These are phyloP conservation scores for Ceratobasidium sp. DNA, from an alignment of 1,284 basidiomycete genomes.

Conservation along the genomic window DNA sequence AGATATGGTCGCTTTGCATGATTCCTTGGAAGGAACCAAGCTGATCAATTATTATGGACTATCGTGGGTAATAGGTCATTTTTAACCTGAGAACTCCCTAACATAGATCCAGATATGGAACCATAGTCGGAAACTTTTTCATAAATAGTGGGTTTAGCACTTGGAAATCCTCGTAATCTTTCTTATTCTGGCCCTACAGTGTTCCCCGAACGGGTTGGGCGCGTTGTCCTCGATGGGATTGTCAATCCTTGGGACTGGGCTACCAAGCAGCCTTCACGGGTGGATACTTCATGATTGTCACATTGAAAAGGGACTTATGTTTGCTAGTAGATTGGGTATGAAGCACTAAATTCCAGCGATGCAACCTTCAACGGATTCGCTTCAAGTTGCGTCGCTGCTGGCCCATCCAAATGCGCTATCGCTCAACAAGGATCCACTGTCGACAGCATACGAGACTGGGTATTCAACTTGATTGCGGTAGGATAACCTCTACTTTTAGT, in stretches of 20 bases:
- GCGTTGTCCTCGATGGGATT: constrained; percentile 38
- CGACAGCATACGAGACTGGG: constrained; percentile 11
- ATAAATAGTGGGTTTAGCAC: constrained; percentile 29
- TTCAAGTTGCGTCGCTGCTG: constrained; percentile 5
- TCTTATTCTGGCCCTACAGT: constrained; percentile 2
- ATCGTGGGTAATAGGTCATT: constrained; percentile 4
- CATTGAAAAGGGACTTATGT: not conserved
- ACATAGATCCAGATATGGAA: constrained; percentile 20
- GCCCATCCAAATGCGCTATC: constrained; percentile 24
- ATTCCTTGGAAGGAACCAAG: constrained; percentile 21
- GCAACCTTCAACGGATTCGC: constrained; percentile 10
- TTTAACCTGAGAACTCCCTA: not conserved
- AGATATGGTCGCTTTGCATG: constrained; percentile 37
- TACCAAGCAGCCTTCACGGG: not conserved
- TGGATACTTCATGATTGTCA: not conserved
- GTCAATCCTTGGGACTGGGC: constrained; percentile 24
- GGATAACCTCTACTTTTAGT: not conserved
- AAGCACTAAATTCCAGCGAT: constrained; percentile 6
- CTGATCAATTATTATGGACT: constrained; percentile 30
- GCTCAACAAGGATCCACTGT: constrained; percentile 4
- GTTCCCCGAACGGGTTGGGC: constrained; percentile 38
- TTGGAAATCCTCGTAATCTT: not conserved
- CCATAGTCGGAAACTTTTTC: constrained; percentile 30
- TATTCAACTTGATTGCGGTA: constrained; percentile 8
- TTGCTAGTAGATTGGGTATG: not conserved